These are phyloP conservation scores for Plasmodium vinckei DNA, from an alignment of 169 alveolate genomes.

Conservation along the genomic window DNA sequence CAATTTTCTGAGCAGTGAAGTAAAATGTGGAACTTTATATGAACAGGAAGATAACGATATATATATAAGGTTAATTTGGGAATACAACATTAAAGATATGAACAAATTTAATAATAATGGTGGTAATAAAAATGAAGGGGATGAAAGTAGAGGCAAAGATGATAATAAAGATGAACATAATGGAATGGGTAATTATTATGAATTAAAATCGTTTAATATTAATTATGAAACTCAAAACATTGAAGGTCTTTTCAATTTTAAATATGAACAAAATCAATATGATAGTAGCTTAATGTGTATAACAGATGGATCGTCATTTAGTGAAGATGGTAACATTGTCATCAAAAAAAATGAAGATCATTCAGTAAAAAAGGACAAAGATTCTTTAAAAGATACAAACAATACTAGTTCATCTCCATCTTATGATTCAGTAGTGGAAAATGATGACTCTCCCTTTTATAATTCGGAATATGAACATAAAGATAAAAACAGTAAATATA, in stretches of 20 bases:
- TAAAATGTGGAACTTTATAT: conserved; percentile 46
- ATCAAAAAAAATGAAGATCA: too few species aligned
- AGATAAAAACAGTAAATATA: not conserved
- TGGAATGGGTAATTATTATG: conserved; percentile 5
- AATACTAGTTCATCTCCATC: conserved; percentile 5
- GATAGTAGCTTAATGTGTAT: conserved; percentile 65
- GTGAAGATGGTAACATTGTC: conserved; percentile 6
- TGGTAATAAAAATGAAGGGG: conserved; percentile 9
- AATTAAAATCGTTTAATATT: conserved; percentile 64
- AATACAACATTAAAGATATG: conserved; percentile 15
- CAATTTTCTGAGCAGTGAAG: conserved; percentile 56
- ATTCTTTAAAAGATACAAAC: conserved; percentile 5
- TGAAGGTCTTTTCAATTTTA: conserved; percentile 74
- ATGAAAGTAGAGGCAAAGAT: conserved; percentile 11
- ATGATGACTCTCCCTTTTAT: not conserved
- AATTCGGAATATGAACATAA: not conserved
- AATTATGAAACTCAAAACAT: conserved; percentile 73
- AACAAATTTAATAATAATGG: conserved; percentile 12
- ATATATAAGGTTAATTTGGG: conserved; percentile 60
- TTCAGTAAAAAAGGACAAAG: not conserved
- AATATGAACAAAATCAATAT: conserved; percentile 75
- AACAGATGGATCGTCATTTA: conserved; percentile 53
- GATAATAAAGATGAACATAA: conserved; percentile 9
- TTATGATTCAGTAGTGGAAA: not conserved
- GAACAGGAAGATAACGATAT: conserved; percentile 73